Base-by-base conservation (phyloP, 495 filamentous ascomycete species). In the Penicillium silybi region DNA sequence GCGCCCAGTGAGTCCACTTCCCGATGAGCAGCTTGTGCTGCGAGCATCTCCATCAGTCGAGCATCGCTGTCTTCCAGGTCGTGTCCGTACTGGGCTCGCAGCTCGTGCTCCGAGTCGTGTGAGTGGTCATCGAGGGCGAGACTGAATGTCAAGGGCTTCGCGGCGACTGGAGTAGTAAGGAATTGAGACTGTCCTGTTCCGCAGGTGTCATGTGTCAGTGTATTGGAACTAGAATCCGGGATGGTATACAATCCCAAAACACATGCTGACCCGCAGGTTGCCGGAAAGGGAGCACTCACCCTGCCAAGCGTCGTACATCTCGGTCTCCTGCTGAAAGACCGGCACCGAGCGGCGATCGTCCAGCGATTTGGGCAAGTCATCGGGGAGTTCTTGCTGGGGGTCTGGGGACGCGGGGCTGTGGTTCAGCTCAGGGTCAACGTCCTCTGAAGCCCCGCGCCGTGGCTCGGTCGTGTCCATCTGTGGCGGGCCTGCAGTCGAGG, bases 301-400 rank as follows among this genome's bases (percentile, higher is more conserved):
- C 85, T 96, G 90, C 93, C 93, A 98, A 52, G 89, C 95, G 80
- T 98, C 93, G 66, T 97, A 97, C 75, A 96, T 88, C 79, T 97
- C 92, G 20, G 90, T 95, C 75, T 97, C 92, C 41, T 69, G 74
- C 29, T 70, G 75, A 48, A 77, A 74, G 5, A 68, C 65, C 7
- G 79, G 80, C 22, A 87, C 78, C 48, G 78, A 82, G 65, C 85
- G 83, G 46, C 92, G 80, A 71, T 97, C 95, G 60, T 97, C 87
- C 51, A 98, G 78, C 41, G 91, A 92, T 57, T 83, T 90, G 5
- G 93, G 93, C 20, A 98, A 80, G 66, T 98, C 95, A 56, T 80
- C 78, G 35, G 93, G 93, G 41, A 98, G 83, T 55, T 75, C 56
- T 43, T 81, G 73, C 18, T 45, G 44, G 52, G 22, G 59, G 54